phyloP scores from a whole-genome alignment of 441 rosid species.

The Croton setiger region DNA sequence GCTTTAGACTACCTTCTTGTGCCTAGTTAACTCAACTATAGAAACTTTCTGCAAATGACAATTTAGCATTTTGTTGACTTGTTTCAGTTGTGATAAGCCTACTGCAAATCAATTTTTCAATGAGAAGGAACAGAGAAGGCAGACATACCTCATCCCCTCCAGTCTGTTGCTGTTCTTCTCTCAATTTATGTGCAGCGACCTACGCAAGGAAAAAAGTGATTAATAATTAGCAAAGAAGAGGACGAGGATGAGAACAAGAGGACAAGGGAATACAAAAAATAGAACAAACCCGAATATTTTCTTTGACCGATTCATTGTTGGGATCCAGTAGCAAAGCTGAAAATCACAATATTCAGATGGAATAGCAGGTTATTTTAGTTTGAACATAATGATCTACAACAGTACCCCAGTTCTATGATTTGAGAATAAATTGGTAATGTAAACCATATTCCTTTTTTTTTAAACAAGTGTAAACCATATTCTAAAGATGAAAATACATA shows the following conservation, averaged over 20 bases:
- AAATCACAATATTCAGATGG: conserved; percentile 22
- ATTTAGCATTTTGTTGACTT: not conserved
- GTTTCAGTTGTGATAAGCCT: not conserved
- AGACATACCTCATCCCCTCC: conserved; percentile 48
- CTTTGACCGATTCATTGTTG: conserved; percentile 60
- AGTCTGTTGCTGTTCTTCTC: conserved; percentile 46
- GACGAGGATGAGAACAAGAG: not conserved
- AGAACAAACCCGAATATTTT: conserved; percentile 60
- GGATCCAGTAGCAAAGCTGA: conserved; percentile 86
- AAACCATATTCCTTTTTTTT: too few species aligned
- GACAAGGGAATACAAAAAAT: not conserved
- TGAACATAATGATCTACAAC: not conserved
- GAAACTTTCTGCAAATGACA: not conserved
- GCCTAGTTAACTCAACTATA: not conserved
- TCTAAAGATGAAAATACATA: too few species aligned
- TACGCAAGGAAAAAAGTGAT: conserved; percentile 20
- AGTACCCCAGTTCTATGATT: too few species aligned
- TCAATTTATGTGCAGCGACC: conserved; percentile 72
- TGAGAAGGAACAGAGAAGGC: conserved; percentile 3
- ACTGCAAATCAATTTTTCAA: not conserved
- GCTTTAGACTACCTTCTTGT: conserved; percentile 1
- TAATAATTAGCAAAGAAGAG: not conserved
- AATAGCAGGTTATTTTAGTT: conserved; percentile 14
- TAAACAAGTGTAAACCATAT: too few species aligned
- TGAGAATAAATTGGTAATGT: too few species aligned